phyloP scores from a whole-genome alignment of 306 rosid species.

The Mimosa bimucronata region DNA sequence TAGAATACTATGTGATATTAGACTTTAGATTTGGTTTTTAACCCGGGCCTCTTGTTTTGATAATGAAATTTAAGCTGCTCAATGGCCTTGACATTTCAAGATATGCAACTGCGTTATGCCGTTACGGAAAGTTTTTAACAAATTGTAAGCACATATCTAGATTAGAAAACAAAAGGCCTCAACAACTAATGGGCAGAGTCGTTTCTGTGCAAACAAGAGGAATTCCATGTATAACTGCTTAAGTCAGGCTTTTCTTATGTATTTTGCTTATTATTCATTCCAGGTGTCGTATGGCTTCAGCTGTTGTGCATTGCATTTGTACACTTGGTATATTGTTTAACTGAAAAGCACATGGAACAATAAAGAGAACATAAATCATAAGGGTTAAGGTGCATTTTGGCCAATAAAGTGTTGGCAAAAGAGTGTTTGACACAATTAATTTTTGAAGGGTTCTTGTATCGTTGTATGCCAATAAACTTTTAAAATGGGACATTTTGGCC shows the following conservation, averaged over 20 bases:
- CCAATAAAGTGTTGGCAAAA: no score
- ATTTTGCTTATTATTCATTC: neutral
- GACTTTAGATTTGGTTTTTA: constrained; percentile 23
- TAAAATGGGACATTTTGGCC: no score
- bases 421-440: no score
- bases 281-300: neutral
- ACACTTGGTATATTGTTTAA: neutral
- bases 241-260: neutral
- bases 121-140: neutral
- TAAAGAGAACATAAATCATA: neutral
- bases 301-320: neutral
- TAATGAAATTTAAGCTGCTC: neutral
- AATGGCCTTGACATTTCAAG: neutral
- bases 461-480: no score
- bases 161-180: constrained; percentile 2
- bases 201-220: neutral
- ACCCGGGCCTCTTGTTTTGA: neutral
- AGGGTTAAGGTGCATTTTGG: no score
- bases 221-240: neutral
- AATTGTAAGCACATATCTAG: neutral
- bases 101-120: neutral
- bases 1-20: constrained; percentile 7
- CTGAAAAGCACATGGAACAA: neutral
- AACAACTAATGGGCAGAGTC: neutral
- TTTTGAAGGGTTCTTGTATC: no score